Base-by-base conservation (phyloP, 208 protist species). In the Trypanosoma avium region DNA sequence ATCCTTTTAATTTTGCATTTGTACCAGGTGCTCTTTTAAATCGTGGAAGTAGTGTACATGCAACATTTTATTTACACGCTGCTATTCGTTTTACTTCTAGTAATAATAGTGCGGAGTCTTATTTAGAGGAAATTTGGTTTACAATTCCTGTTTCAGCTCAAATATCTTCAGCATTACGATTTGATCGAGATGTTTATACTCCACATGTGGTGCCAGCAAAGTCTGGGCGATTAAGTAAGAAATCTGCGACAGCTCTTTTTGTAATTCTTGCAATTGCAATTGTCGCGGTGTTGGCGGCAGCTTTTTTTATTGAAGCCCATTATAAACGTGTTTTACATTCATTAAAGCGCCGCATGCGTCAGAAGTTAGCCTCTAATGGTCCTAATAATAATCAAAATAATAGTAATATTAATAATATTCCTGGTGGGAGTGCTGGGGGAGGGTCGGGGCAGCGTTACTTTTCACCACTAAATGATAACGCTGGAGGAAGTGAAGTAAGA, bases 1-100 rank as follows among this genome's bases (percentile, higher is more conserved):
- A 88, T 42, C 79, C 85, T 10, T 92, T 89, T 69, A 72, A 86
- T 67, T 95, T 95, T 65, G 78, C 77, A 57, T 90, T 95, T 64
- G 73, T 90, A 45, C 89, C 89, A 22, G 89, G 89, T 29, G 60
- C 88, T 5, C 73, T 94, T 61, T 66, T 94, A 58, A 73, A 94
- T 67, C 79, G 74, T 19, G 46, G 32, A 46, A 94, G 85, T 69
- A 86, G 63, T 43, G 71, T 77, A 22, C 79, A 81, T 26, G 84
- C 85, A 26, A 72, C 68, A 29, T 81, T 94, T 68, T 43, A 63
- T 52, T 52, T 94, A 33, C 57, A 49, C 2, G 82, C 76, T 24
- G 54, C 71, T 21, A 67, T 94, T 50, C 78, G 78, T 42, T 94
- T 90, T 61, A 68, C 75, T 22, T 85, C 84, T 12, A 38, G 49